A percentile compares a stretch with the other conserved stretches of the same genome.
Evolutionary conservation across 2,329 filamentous ascomycete species (phyloP).

Genomic region (Diaporthe humulicola): DNA sequence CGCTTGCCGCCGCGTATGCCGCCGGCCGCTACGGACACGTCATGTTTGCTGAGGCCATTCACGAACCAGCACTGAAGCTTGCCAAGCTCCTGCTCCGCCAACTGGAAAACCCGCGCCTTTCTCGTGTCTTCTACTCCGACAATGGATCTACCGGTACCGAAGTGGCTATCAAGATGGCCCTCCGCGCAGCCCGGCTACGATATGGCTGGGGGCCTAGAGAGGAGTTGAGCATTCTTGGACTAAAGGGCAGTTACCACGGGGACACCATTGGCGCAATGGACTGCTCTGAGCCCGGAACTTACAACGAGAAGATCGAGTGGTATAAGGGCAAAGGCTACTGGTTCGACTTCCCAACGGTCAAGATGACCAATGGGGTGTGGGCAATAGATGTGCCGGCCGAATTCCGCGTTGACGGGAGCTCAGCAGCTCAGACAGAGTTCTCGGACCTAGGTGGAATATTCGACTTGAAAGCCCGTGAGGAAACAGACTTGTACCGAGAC

Average conservation of each 20-base stretch:
- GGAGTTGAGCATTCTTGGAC: constrained; percentile 76
- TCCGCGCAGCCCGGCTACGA: constrained; percentile 75
- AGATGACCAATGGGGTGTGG: constrained; percentile 77
- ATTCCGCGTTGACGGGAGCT: not conserved
- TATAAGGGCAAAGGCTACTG: constrained; percentile 83
- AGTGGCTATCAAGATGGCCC: constrained; percentile 87
- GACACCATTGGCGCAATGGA: constrained; percentile 94
- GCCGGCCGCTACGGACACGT: constrained; percentile 89
- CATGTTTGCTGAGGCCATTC: constrained; percentile 87
- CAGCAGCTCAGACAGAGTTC: constrained; percentile 52
- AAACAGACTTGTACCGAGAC: constrained; percentile 56
- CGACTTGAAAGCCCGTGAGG: constrained; percentile 64
- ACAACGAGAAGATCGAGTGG: constrained; percentile 89
- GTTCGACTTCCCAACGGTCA: constrained; percentile 83
- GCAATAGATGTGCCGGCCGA: constrained; percentile 63
- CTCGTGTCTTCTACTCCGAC: constrained; percentile 84
- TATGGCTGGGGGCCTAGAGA: constrained; percentile 74
- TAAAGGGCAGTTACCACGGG: constrained; percentile 87
- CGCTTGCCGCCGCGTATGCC: constrained; percentile 83
- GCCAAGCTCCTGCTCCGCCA: constrained; percentile 73
- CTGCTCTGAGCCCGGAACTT: constrained; percentile 81
- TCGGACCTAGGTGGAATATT: constrained; percentile 69
- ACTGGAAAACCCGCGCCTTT: constrained; percentile 74
- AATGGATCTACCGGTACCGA: constrained; percentile 88
- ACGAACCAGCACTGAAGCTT: constrained; percentile 80